A percentile compares a stretch with the other conserved stretches of the same genome.
phyloP scores from a whole-genome alignment of 208 protist genomes.

The Angomonas deanei region DNA sequence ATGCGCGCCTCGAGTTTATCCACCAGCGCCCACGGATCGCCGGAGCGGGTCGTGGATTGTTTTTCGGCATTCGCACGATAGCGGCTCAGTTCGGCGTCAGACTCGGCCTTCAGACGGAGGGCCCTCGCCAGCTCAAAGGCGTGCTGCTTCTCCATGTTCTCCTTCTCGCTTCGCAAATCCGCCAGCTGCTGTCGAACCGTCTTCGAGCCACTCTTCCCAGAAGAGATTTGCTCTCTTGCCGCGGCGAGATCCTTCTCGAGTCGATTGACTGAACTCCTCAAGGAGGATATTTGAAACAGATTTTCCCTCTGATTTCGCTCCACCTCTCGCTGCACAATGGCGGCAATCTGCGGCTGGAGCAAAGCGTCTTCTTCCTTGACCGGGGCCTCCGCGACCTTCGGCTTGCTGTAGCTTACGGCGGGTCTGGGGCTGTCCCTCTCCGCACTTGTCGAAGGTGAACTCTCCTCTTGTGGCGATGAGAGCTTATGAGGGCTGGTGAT shows the following conservation, averaged over 20 bases:
- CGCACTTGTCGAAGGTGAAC: background rate
- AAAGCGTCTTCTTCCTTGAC: constrained; percentile 22
- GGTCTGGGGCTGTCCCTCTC: background rate
- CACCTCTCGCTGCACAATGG: constrained; percentile 35
- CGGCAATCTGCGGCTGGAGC: constrained; percentile 47
- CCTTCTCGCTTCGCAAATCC: constrained; percentile 22
- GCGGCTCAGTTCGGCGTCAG: constrained; percentile 16
- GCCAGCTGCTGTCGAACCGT: constrained; percentile 40
- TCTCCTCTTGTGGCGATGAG: background rate
- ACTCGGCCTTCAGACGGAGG: constrained; percentile 12
- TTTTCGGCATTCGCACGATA: background rate
- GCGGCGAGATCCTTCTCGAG: constrained; percentile 47
- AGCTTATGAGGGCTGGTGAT: no score
- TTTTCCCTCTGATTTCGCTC: constrained; percentile 62
- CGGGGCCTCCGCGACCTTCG: constrained; percentile 6
- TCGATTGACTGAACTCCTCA: constrained; percentile 34
- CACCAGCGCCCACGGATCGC: background rate
- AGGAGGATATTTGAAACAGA: constrained; percentile 50
- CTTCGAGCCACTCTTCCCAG: constrained; percentile 36
- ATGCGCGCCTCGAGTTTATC: constrained; percentile 26
- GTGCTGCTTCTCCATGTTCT: constrained; percentile 25
- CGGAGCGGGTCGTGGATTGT: background rate
- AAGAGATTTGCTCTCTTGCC: constrained; percentile 34
- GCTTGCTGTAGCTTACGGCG: background rate
- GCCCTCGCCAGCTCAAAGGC: constrained; percentile 20